Base-by-base conservation (phyloP, 1,139 yeast species). In the Insectozyma bohioensis region DNA sequence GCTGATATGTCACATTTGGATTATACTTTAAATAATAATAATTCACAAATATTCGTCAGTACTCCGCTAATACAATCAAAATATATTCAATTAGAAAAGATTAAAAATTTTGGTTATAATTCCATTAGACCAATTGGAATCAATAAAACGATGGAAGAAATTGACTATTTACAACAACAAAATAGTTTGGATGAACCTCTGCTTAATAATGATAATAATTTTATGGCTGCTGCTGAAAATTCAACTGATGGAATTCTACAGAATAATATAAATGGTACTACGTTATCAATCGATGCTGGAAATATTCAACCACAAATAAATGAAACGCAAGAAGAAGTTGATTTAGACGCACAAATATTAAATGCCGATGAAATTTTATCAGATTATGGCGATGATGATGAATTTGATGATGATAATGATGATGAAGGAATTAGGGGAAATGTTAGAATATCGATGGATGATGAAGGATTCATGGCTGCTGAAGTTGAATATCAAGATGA, bases 401-500 rank as follows among this genome's bases (percentile, higher is more conserved):
- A 73, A 5, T 9, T 12, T 12, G 25, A 26, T 3, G 48, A 43
- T 15, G 53, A 46, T 4, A 49, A 43, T 13, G 33, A 33, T 31
- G 36, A 37, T 28, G 39, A 28, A 20, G 36, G 11, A 3, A 31
- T 24, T 28, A n/a, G n/a, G n/a, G 24, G 20, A 7, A 23, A 20
- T 21, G 3, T 7, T 3, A 11, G 27, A 15, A 24, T 20, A 7
- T 15, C 22, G 20, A 8, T 29, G 18, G 67, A 57, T 26, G 67
- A 61, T 39, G 66, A 58, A 35, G 72, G 72, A 16, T 66, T 73
- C 42, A 75, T 75, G 80, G 81, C 80, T 1, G 74, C 68, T 29
- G 76, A 70, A 18, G 81, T 75, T 26, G 82, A 75, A 45, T 75
- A 75, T 43, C 80, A 75, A 44, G 63, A 66, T 31, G 80, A 75